A percentile compares a stretch with the other conserved stretches of the same genome.
These are phyloP conservation scores for Cutaneotrichosporon sp. DNA, from an alignment of 1,284 basidiomycete species.

Conservation along the genomic window DNA sequence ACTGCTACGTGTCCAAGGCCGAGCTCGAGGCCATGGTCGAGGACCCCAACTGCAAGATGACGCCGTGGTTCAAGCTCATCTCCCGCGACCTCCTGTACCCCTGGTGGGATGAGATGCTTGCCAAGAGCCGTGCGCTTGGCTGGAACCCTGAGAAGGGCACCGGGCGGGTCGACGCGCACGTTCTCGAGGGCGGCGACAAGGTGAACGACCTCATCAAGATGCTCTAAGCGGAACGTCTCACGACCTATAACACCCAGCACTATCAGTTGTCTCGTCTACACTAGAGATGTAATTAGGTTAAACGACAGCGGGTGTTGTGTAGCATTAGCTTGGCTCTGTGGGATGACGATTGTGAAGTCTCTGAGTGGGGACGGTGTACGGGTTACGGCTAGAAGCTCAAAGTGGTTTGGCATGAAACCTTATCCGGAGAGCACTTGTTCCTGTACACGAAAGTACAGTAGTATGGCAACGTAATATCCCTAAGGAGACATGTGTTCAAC, in stretches of 20 bases:
- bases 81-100: conserved; percentile 94
- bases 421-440: not conserved
- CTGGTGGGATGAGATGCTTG: conserved; percentile 92
- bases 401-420: not conserved
- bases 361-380: not conserved
- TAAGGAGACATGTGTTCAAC: not conserved
- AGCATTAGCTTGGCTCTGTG: not conserved
- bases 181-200: conserved; percentile 40
- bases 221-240: conserved; percentile 58
- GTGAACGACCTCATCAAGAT: conserved; percentile 71
- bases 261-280: not conserved
- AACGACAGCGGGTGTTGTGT: not conserved
- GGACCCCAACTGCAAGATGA: conserved; percentile 76
- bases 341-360: too few species aligned
- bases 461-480: not conserved
- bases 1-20: conserved; percentile 85
- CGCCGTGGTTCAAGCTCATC: conserved; percentile 99
- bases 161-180: conserved; percentile 39
- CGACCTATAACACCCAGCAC: not conserved
- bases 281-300: conserved; percentile 6
- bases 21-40: conserved; percentile 91
- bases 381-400: not conserved
- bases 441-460: too few species aligned
- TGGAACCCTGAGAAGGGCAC: conserved; percentile 58
- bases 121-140: conserved; percentile 59